Percentiles rank a stretch among this genome's conserved stretches.
These are phyloP conservation scores for Pseudonitzschia multistriata DNA, from an alignment of 108 stramenopile genomes.

Conservation along the genomic window DNA sequence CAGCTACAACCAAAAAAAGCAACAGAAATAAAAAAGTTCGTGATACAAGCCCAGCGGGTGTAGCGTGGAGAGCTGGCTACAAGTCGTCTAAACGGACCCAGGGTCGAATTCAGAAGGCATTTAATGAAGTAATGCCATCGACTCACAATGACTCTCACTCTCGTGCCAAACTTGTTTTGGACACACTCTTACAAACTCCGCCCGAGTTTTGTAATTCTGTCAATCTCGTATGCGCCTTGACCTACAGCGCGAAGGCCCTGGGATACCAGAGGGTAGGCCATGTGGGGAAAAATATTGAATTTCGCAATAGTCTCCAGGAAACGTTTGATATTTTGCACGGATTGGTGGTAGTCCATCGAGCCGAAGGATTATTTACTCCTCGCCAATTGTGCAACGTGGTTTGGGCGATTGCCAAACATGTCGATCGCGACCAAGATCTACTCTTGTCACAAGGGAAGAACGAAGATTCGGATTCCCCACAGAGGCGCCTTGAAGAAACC, in stretches of 20 bases:
- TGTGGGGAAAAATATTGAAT: constrained; percentile 17
- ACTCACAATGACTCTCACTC: neutral
- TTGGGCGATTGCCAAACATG: constrained; percentile 77
- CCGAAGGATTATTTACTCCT: constrained; percentile 39
- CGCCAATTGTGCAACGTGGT: constrained; percentile 76
- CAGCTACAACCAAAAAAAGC: neutral
- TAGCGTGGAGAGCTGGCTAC: constrained; percentile 62
- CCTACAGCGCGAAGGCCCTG: constrained; percentile 65
- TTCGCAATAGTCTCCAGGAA: constrained; percentile 42
- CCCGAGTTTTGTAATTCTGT: constrained; percentile 65
- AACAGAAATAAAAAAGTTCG: constrained; percentile 1
- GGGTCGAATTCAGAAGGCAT: constrained; percentile 44
- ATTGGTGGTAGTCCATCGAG: constrained; percentile 29
- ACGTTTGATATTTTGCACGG: constrained; percentile 43
- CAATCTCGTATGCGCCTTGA: constrained; percentile 78
- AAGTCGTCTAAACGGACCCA: constrained; percentile 52
- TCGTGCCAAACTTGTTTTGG: constrained; percentile 48
- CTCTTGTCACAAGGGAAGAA: constrained; percentile 12
- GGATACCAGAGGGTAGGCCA: constrained; percentile 11
- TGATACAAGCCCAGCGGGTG: neutral
- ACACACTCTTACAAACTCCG: constrained; percentile 46
- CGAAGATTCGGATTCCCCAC: neutral
- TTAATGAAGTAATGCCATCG: neutral
- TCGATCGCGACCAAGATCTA: constrained; percentile 44
- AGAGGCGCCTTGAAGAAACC: constrained; percentile 38